phyloP scores from a whole-genome alignment of 225 moss, liverwort and hornwort genomes.

The Marchantia paleacea region DNA sequence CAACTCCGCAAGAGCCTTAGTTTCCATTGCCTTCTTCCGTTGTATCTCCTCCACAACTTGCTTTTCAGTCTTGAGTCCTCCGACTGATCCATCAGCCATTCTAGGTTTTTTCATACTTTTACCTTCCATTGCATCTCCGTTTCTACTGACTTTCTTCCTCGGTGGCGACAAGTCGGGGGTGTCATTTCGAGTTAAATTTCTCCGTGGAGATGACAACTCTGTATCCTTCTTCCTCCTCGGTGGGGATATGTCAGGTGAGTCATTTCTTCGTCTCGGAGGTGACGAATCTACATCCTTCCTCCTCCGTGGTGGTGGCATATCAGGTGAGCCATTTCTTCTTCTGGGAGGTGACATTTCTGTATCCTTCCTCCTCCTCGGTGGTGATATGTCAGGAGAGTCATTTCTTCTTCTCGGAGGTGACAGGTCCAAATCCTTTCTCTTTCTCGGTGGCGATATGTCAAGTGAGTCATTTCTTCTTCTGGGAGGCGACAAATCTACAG shows the following conservation, averaged over 20 bases:
- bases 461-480: conserved; percentile 21
- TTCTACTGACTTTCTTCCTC: conserved; percentile 11
- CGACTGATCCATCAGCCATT: conserved; percentile 81
- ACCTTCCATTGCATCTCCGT: background rate
- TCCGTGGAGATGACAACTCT: conserved; percentile 24
- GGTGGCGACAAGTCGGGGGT: conserved; percentile 19
- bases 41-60: conserved; percentile 54
- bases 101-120: conserved; percentile 19
- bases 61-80: conserved; percentile 59
- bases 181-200: conserved; percentile 1
- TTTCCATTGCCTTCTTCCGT: conserved; percentile 62
- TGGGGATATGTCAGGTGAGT: conserved; percentile 26
- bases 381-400: conserved; percentile 18
- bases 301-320: conserved; percentile 3
- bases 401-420: conserved; percentile 41
- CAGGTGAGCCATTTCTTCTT: conserved; percentile 13
- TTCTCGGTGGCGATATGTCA: conserved; percentile 16
- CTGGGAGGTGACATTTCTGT: conserved; percentile 36
- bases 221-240: conserved; percentile 9
- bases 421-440: conserved; percentile 2
- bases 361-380: conserved; percentile 36
- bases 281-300: background rate
- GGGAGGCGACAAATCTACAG: conserved; percentile 27
- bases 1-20: conserved; percentile 62
- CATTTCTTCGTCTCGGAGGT: conserved; percentile 11